phyloP scores from a whole-genome alignment of 169 alveolate species.

The Perkinsus chesapeaki region DNA sequence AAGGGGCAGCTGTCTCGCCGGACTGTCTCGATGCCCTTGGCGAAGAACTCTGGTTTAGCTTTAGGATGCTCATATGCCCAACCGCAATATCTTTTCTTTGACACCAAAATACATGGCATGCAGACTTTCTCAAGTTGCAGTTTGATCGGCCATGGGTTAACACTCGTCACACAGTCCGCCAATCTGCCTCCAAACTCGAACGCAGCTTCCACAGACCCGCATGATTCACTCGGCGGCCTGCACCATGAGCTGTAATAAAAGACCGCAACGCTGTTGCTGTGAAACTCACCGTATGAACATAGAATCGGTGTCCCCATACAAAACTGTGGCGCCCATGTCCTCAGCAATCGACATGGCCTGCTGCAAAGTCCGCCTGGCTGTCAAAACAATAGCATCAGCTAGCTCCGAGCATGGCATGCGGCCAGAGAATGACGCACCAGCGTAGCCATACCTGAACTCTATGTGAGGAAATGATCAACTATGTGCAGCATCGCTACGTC shows the following conservation, averaged over 20 bases:
- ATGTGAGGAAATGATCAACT: not conserved
- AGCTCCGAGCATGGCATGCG: conserved; percentile 94
- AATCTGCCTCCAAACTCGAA: not conserved
- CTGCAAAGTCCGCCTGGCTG: conserved; percentile 87
- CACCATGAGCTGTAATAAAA: not conserved
- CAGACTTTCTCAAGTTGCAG: conserved; percentile 40
- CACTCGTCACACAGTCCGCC: not conserved
- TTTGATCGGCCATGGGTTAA: conserved; percentile 23
- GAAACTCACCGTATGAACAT: conserved; percentile 72
- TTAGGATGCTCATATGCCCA: not conserved
- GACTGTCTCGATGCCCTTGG: conserved; percentile 39
- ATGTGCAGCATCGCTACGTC: conserved; percentile 51
- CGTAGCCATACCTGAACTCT: conserved; percentile 60
- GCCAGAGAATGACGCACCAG: conserved; percentile 94
- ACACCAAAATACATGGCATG: conserved; percentile 33
- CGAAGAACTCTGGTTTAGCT: not conserved
- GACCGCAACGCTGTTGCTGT: conserved; percentile 21
- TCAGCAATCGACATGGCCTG: conserved; percentile 73
- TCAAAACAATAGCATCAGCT: conserved; percentile 89
- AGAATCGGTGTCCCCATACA: conserved; percentile 97
- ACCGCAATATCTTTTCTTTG: conserved; percentile 23
- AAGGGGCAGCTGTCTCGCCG: conserved; percentile 33
- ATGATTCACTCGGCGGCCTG: not conserved
- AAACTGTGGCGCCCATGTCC: conserved; percentile 67
- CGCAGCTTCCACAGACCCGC: not conserved